Evolutionary conservation across 2,329 filamentous ascomycete genomes (phyloP), one percentile per base, ranked within the genome.

Genomic region (Trichoderma arundinaceum): DNA sequence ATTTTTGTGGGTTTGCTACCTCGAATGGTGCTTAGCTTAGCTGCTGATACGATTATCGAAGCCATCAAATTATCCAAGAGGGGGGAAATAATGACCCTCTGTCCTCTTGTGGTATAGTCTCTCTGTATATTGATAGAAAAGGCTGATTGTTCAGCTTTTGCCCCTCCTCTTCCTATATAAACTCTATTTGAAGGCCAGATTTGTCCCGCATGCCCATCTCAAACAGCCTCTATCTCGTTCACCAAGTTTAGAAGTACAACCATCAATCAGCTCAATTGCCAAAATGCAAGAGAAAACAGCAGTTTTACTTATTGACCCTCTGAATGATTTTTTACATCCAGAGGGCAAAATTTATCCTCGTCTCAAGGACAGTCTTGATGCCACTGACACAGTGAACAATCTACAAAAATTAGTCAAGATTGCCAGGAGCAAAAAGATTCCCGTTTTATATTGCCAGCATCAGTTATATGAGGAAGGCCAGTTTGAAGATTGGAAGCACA

Each of bases 301-400:
- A 1, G 12, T 70, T 39, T 38, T 70, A 7, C 67, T 70, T 6
- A 66, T 69, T 51, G 69, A 70, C 41, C 68, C 67, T 12, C 68
- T 68, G 41, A 70, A 70, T 53, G 69, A 70, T 6, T 70, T 69
- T 39, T 22, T 70, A 12, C 69, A 70, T 12, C 59, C 68, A 2
- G 51, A 69, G 0, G 69, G 69, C 35, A 70, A 69, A 13, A 9
- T 69, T 13, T 52, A 32, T 28, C 19, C 62, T n/a, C 9, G 3
- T 9, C 52, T 68, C 38, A 59, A 64, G 7, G 64, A 33, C 3
- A 66, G 64, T 15, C 53, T 68, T 4, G 43, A 66, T 5, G 64
- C 66, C 4, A 53, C 57, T 15, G 58, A 60, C 28, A 66, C 66
- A 2, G 48, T 68, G 12, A 64, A 64, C 22, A 38, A 69, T 52